Evolutionary conservation across 192 early-diverging fungal genomes (phyloP), one percentile per base, ranked within the genome.

Genomic region (Coemansia asiatica): DNA sequence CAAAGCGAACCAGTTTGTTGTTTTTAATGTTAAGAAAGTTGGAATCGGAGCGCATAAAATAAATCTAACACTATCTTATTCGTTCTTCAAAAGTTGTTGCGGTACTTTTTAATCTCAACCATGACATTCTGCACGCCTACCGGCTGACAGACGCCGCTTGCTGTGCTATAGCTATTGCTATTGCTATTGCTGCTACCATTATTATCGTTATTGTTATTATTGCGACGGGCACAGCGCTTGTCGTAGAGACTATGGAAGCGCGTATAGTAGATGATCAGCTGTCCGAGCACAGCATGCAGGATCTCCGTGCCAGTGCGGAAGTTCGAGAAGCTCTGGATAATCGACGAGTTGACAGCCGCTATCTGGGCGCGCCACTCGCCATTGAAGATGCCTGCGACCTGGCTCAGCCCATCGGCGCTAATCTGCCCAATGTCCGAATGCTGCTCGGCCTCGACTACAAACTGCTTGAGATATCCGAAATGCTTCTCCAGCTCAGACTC

Each of bases 61-160:
- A n/a, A n/a, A n/a, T n/a, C n/a, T n/a, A n/a, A n/a, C n/a, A n/a
- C n/a, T n/a, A n/a, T n/a, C n/a, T n/a, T n/a, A n/a, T n/a, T n/a
- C n/a, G n/a, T n/a, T n/a, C n/a, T n/a, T n/a, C 36, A 75, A 76
- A 83, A 83, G 61, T 79, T 79, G 38, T 69, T 73, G 25, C 73
- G 71, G 56, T 91, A 97, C 78, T 95, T 95, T 79, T 97, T 99
- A 67, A 97, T 90, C 69, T 97, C 97, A 0, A 95, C 91, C 91
- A 97, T 91, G 15, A 99, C 91, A 18, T 87, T 93, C 66, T 99
- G 95, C 40, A 96, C 74, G 36, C 91, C 92, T 0, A 97, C 90
- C 8, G 97, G 95, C 56, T 74, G 73, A 54, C 71, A 63, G 21
- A 66, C 47, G 27, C 54, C 56, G 29, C 60, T 88, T 4, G 61